A percentile compares a stretch with the other conserved stretches of the same genome.
These are phyloP conservation scores for Solanum peruvianum DNA, from an alignment of 257 asterid genomes.

Conservation along the genomic window DNA sequence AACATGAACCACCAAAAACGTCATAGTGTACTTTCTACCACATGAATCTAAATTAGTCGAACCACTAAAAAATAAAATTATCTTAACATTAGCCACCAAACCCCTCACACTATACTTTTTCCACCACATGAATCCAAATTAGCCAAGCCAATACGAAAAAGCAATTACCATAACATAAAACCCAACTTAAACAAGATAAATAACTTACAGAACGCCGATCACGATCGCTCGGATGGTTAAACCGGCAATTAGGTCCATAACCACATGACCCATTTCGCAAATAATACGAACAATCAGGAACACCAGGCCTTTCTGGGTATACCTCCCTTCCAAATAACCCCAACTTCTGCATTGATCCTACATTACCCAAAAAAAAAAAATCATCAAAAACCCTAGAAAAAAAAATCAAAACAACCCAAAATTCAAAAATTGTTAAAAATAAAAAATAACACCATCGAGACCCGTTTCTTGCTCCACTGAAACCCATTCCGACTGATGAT, in stretches of 20 bases:
- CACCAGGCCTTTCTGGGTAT: conserved; percentile 72
- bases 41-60: too few species aligned
- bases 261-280: conserved; percentile 78
- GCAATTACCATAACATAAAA: neutral
- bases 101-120: neutral
- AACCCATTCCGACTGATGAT: conserved; percentile 38
- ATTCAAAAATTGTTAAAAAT: neutral
- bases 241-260: conserved; percentile 76
- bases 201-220: conserved; percentile 34
- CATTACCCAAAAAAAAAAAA: neutral
- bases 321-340: conserved; percentile 41
- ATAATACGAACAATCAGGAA: conserved; percentile 63
- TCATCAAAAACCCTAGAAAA: neutral
- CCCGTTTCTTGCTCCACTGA: conserved; percentile 22
- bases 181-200: neutral
- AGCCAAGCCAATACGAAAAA: neutral
- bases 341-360: conserved; percentile 54
- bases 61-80: too few species aligned
- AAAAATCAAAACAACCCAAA: neutral
- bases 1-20: neutral
- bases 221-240: conserved; percentile 69
- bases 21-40: neutral
- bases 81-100: too few species aligned
- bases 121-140: neutral
- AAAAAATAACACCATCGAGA: conserved; percentile 25